A percentile compares a stretch with the other conserved stretches of the same genome.
Evolutionary conservation across 2,329 filamentous ascomycete genomes (phyloP).

Genomic region (Apiospora kogelbergensis): DNA sequence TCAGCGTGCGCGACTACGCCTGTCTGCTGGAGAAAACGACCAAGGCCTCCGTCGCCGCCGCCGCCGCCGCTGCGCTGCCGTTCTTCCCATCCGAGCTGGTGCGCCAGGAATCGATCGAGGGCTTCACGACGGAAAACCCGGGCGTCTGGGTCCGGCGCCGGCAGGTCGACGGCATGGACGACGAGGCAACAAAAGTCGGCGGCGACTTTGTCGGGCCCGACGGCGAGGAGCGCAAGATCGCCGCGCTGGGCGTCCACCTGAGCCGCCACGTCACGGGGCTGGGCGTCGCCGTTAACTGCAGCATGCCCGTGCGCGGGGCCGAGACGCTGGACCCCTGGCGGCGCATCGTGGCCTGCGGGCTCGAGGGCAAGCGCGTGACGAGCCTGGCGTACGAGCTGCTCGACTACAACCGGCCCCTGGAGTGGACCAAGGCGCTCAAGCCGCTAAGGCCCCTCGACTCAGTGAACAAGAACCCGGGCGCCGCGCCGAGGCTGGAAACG

Average conservation of each 20-base stretch:
- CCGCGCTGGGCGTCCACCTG: slow-evolving; percentile 89
- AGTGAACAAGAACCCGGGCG: not conserved
- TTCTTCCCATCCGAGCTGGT: not conserved
- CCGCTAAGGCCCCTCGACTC: not conserved
- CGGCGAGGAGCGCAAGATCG: slow-evolving; percentile 67
- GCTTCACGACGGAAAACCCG: slow-evolving; percentile 66
- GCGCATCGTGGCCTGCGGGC: slow-evolving; percentile 86
- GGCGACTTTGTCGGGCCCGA: not conserved
- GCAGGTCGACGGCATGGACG: slow-evolving; percentile 5
- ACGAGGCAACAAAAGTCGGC: slow-evolving; percentile 19
- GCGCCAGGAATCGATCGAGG: slow-evolving; percentile 56
- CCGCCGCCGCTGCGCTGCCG: slow-evolving; percentile 9
- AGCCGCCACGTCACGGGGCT: slow-evolving; percentile 80
- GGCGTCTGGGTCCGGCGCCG: slow-evolving; percentile 71
- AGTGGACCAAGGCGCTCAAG: slow-evolving; percentile 16
- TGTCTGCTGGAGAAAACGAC: slow-evolving; percentile 75
- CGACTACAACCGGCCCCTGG: not conserved
- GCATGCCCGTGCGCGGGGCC: slow-evolving; percentile 50
- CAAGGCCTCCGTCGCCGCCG: slow-evolving; percentile 57
- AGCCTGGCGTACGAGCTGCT: slow-evolving; percentile 61
- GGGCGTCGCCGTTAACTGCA: slow-evolving; percentile 80
- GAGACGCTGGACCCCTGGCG: slow-evolving; percentile 51
- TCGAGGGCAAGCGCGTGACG: slow-evolving; percentile 78
- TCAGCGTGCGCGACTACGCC: slow-evolving; percentile 77
- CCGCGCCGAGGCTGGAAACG: not conserved